A percentile compares a stretch with the other conserved stretches of the same genome.
Conservation (phyloP, 345 rosid genomes). For the Eucalyptus camaldulensis region DNA sequence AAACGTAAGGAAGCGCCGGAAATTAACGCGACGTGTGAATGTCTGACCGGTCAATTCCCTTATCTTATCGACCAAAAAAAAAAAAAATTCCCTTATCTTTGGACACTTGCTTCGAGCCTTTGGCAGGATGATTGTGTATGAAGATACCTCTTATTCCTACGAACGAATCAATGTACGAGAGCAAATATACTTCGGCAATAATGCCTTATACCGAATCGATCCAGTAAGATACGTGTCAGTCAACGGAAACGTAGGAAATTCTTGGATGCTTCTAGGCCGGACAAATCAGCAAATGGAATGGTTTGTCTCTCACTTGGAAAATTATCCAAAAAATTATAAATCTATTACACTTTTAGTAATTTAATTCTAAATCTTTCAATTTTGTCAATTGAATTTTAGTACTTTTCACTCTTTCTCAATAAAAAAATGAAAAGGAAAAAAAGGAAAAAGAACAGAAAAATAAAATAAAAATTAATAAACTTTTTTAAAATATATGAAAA, state of each 20-base stretch:
- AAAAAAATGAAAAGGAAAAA: accelerated
- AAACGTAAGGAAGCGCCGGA: background rate
- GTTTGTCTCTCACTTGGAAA: background rate
- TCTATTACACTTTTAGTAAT: accelerated
- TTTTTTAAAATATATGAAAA: accelerated
- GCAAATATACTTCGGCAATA: background rate
- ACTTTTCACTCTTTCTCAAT: too few relatives aligned
- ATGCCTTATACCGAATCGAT: background rate
- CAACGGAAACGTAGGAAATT: background rate
- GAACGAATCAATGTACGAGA: background rate
- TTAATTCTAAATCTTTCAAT: accelerated
- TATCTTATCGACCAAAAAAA: too few relatives aligned
- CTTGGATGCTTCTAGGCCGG: background rate
- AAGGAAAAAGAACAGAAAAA: accelerated
- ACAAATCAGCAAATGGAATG: background rate
- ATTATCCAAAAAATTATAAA: too few relatives aligned
- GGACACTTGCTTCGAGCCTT: background rate
- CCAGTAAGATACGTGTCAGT: background rate
- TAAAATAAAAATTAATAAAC: accelerated
- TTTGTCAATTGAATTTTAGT: accelerated
- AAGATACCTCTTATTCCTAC: background rate
- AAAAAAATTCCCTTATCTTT: background rate
- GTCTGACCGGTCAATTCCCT: background rate
- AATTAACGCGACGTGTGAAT: background rate
- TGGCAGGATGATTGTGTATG: background rate